Conservation (phyloP, 345 rosid species). For the Syzygium aqueum region DNA sequence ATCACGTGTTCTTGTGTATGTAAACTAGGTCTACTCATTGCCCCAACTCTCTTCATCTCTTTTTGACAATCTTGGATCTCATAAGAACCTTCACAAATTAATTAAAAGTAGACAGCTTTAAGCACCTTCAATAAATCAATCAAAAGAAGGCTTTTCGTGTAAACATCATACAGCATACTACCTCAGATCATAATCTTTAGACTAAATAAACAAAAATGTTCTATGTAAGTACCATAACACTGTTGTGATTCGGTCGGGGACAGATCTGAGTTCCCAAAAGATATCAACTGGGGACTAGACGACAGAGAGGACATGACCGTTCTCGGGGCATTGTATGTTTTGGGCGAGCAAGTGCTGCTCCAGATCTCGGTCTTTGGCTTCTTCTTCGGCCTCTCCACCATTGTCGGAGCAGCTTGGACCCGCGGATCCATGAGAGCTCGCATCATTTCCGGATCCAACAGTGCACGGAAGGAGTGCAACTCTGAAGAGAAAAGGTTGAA, state of each 20-base stretch:
- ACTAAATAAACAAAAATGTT: not conserved
- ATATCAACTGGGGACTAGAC: slow-evolving; percentile 27
- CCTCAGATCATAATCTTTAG: not conserved
- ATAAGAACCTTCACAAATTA: not conserved
- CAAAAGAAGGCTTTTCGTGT: too few relatives aligned
- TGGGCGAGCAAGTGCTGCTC: slow-evolving; percentile 15
- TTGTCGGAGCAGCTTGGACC: not conserved
- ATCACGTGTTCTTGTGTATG: slow-evolving; percentile 66
- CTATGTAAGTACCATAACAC: not conserved
- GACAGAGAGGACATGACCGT: slow-evolving; percentile 14
- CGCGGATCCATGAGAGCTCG: not conserved
- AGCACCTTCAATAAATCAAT: not conserved
- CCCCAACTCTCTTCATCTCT: slow-evolving; percentile 4
- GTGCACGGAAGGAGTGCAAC: not conserved
- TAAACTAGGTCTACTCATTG: slow-evolving; percentile 25
- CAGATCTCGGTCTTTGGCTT: slow-evolving; percentile 22
- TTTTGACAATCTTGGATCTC: not conserved
- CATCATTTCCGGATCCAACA: not conserved
- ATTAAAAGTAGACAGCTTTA: slow-evolving; percentile 31
- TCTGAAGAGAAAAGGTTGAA: not conserved
- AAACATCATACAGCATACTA: slow-evolving; percentile 6
- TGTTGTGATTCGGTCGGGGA: not conserved
- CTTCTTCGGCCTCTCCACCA: slow-evolving; percentile 16
- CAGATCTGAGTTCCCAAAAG: slow-evolving; percentile 22
- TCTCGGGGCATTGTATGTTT: not conserved